phyloP scores from a whole-genome alignment of 1,284 basidiomycete genomes.

The Ceratobasidium sp. region DNA sequence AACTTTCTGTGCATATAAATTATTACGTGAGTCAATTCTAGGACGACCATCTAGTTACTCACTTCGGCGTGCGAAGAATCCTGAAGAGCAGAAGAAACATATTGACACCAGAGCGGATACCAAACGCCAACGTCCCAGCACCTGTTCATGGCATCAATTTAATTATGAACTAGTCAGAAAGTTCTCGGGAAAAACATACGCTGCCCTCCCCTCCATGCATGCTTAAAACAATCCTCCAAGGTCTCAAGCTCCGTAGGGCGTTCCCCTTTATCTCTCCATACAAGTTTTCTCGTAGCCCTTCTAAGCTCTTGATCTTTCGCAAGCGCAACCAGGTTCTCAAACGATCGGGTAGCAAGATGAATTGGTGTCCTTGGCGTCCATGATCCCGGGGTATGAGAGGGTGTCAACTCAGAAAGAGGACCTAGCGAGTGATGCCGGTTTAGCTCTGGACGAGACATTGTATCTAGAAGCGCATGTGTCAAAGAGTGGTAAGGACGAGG shows the following conservation, averaged over 20 bases:
- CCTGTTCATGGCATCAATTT: slow-evolving; percentile 65
- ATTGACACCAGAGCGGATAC: slow-evolving; percentile 85
- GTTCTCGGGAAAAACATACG: slow-evolving; percentile 68
- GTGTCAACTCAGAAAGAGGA: slow-evolving; percentile 37
- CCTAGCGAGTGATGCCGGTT: slow-evolving; percentile 26
- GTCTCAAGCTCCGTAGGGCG: slow-evolving; percentile 77
- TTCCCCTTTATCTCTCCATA: slow-evolving; percentile 89
- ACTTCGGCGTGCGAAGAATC: slow-evolving; percentile 75
- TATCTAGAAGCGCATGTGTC: not conserved
- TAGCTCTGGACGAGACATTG: slow-evolving; percentile 27
- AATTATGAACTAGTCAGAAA: not conserved
- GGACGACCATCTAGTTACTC: slow-evolving; percentile 50
- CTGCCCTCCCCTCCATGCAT: slow-evolving; percentile 80
- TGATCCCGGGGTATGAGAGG: slow-evolving; percentile 37
- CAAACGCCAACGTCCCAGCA: slow-evolving; percentile 82
- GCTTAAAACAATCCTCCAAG: slow-evolving; percentile 77
- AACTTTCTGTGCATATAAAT: slow-evolving; percentile 58
- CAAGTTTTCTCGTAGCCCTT: slow-evolving; percentile 75
- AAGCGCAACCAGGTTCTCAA: slow-evolving; percentile 83
- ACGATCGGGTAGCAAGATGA: slow-evolving; percentile 61
- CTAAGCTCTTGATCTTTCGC: slow-evolving; percentile 83
- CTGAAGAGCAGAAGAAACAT: slow-evolving; percentile 80
- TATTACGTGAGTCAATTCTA: not conserved
- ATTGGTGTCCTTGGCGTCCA: slow-evolving; percentile 32
- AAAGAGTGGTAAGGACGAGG: not conserved